Evolutionary conservation across 768 basidiomycete genomes (phyloP), one percentile per base, ranked within the genome.

Genomic region (Tulasnella sp.): DNA sequence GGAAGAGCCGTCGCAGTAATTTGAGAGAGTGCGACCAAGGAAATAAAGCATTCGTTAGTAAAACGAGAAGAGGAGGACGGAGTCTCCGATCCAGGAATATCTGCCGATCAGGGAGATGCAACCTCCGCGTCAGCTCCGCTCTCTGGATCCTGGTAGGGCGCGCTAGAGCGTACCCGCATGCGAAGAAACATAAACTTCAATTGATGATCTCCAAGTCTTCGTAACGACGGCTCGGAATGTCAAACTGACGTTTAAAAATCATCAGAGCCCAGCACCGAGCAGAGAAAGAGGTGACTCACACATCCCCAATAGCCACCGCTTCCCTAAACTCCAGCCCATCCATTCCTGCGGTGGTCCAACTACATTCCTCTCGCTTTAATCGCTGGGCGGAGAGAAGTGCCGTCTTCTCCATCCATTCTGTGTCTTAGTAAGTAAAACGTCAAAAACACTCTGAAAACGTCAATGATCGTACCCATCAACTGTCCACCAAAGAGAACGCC

Each of bases 41-140:
- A 62, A 8, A 79, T 34, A 52, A 79, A 79, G 52, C 79, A 79
- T 62, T 79, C 79, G 36, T 79, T 79, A 6, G 79, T 79, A 40
- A 79, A 79, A 12, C 79, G 79, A 14, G 74, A 44, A 24, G 79
- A 62, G 0, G 79, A 78, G 82, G 27, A 95, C 94, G 86, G 95
- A 96, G 87, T 96, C 96, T 75, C 95, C 96, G 83, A 97, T 89
- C 84, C 97, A 95, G 8, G 96, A 95, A 84, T 96, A 97, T 79
- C 82, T 86, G 31, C 34, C n/a, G 27, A 56, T 34, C 34, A 12
- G 12, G 2, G n/a, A 38, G 56, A 16, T 42, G 39, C 7, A n/a
- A 36, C 34, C 19, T 34, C 14, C 44, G 48, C 8, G 31, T 40
- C 21, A 46, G 36, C 62, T 36, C 46, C 3, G n/a, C 19, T 16